A percentile compares a stretch with the other conserved stretches of the same genome.
Conservation (phyloP, 169 alveolate genomes). For the Eimeria nieschulzi region DNA sequence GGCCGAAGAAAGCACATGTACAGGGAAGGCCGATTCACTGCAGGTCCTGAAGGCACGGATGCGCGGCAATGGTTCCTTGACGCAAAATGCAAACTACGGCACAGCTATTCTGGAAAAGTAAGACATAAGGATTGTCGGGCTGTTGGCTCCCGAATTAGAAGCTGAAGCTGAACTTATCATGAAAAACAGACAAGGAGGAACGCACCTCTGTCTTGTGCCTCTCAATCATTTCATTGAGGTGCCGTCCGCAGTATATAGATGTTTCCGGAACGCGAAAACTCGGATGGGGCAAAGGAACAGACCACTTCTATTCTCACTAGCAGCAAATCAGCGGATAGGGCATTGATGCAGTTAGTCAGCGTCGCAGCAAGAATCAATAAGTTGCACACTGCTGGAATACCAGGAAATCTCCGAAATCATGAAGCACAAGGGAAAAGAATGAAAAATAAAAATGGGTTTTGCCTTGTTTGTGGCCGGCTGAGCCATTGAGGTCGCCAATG, state of each 20-base stretch:
- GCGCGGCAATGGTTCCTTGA: conserved; percentile 55
- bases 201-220: conserved; percentile 93
- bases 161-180: conserved; percentile 96
- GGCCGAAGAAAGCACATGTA: conserved; percentile 1
- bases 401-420: conserved; percentile 62
- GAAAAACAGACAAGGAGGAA: conserved; percentile 86
- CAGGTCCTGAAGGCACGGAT: conserved; percentile 80
- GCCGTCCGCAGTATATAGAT: conserved; percentile 96
- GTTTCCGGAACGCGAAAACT: conserved; percentile 64
- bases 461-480: conserved; percentile 94
- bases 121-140: conserved; percentile 89
- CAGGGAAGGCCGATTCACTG: conserved; percentile 31
- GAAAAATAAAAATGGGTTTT: conserved; percentile 93
- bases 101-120: conserved; percentile 90
- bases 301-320: conserved; percentile 60
- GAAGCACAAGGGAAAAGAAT: conserved; percentile 77
- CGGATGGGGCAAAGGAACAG: conserved; percentile 67
- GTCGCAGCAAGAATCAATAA: conserved; percentile 75
- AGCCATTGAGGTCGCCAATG: conserved; percentile 97
- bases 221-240: conserved; percentile 96
- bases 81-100: conserved; percentile 78
- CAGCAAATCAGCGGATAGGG: conserved; percentile 74
- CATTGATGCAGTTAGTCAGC: conserved; percentile 73
- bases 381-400: conserved; percentile 75
- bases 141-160: conserved; percentile 93